These are phyloP conservation scores for Wallacemonas sp. DNA, from an alignment of 208 protist genomes.

Conservation along the genomic window DNA sequence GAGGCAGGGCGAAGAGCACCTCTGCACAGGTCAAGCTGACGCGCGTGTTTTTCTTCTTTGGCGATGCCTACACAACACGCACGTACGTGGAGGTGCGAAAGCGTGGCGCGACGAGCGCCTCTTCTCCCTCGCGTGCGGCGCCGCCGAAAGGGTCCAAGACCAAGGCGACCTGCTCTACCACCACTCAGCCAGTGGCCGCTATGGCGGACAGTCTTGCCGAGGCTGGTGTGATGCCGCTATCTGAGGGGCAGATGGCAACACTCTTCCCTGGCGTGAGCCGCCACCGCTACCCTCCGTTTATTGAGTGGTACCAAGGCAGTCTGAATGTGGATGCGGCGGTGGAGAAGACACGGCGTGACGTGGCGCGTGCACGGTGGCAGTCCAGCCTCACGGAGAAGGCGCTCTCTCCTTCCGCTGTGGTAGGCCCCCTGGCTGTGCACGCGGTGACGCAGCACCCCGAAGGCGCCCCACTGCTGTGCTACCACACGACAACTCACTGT, in stretches of 20 bases:
- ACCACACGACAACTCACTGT: conserved; percentile 60
- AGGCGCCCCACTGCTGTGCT: conserved; percentile 29
- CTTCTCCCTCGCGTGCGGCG: not conserved
- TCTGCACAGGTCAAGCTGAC: conserved; percentile 31
- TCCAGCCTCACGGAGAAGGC: conserved; percentile 30
- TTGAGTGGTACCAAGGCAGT: conserved; percentile 66
- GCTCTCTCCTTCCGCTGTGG: conserved; percentile 20
- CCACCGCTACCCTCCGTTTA: conserved; percentile 29
- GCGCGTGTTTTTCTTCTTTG: conserved; percentile 64
- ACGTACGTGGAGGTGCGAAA: conserved; percentile 24
- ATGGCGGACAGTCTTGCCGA: conserved; percentile 33
- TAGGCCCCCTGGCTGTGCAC: conserved; percentile 28
- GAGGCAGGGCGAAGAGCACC: conserved; percentile 13
- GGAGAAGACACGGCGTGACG: conserved; percentile 28
- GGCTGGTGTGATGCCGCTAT: conserved; percentile 11
- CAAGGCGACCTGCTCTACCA: not conserved
- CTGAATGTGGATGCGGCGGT: conserved; percentile 21
- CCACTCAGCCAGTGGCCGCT: conserved; percentile 6
- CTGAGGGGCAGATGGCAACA: not conserved
- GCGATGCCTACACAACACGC: conserved; percentile 66
- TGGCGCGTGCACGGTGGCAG: conserved; percentile 29
- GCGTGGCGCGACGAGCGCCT: not conserved
- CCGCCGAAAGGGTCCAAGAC: too few species aligned
- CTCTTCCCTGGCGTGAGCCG: conserved; percentile 33
- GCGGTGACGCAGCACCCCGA: conserved; percentile 45